Evolutionary conservation across 2,329 filamentous ascomycete genomes (phyloP).

Genomic region (Beauveria australis): DNA sequence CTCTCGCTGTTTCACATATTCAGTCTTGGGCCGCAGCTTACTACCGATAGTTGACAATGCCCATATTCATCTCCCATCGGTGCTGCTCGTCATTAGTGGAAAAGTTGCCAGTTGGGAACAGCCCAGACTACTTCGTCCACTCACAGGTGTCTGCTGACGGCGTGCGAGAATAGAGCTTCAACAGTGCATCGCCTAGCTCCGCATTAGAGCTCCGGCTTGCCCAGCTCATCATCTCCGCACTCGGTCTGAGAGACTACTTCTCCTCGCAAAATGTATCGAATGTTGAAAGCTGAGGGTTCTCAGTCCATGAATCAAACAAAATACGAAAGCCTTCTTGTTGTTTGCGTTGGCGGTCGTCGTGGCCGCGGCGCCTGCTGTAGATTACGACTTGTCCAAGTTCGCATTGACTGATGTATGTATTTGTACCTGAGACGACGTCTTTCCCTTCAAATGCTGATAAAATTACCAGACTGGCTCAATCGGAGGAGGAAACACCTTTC

Average conservation of each 20-base stretch:
- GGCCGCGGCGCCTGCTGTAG: background rate
- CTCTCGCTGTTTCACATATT: background rate
- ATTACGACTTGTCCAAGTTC: background rate
- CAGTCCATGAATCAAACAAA: background rate
- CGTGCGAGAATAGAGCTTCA: background rate
- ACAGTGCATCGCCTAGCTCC: background rate
- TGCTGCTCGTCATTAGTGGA: background rate
- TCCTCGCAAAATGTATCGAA: no score
- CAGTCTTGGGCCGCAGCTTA: background rate
- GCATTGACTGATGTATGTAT: background rate
- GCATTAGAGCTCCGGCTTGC: background rate
- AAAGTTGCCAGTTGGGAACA: background rate
- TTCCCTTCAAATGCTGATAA: background rate
- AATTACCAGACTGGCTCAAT: slow-evolving; percentile 33
- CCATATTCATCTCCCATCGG: background rate
- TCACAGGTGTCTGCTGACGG: background rate
- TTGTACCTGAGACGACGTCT: background rate
- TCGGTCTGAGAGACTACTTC: background rate
- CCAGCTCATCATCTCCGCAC: background rate
- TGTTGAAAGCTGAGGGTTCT: background rate
- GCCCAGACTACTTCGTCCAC: background rate
- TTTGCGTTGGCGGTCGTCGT: background rate
- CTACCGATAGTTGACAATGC: background rate
- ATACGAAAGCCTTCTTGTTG: background rate
- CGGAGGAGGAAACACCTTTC: slow-evolving; percentile 41